A percentile compares a stretch with the other conserved stretches of the same genome.
These are phyloP conservation scores for Penicillium expansum DNA, from an alignment of 2,329 filamentous ascomycete genomes.

Conservation along the genomic window DNA sequence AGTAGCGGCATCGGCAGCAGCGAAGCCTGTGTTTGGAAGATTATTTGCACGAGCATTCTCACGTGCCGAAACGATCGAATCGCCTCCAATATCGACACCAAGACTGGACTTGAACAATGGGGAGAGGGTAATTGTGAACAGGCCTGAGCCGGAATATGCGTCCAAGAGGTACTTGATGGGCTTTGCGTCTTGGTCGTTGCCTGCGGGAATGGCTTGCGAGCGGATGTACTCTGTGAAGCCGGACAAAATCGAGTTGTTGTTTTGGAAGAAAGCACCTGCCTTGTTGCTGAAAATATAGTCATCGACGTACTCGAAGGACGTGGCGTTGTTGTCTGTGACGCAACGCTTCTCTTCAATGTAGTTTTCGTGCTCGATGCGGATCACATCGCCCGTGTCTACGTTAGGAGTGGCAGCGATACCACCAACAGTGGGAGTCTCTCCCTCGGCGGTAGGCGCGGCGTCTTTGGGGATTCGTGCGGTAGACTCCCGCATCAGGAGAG, in stretches of 20 bases:
- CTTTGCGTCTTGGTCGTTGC: slow-evolving; percentile 32
- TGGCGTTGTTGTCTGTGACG: slow-evolving; percentile 80
- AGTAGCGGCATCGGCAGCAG: slow-evolving; percentile 79
- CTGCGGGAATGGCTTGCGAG: slow-evolving; percentile 64
- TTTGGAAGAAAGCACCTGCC: slow-evolving; percentile 96
- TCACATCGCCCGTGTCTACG: slow-evolving; percentile 43
- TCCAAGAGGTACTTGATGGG: slow-evolving; percentile 85
- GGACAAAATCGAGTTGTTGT: slow-evolving; percentile 97
- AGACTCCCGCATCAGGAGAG: slow-evolving; percentile 81
- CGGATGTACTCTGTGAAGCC: slow-evolving; percentile 84
- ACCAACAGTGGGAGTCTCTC: slow-evolving; percentile 19
- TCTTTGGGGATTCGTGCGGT: slow-evolving; percentile 59
- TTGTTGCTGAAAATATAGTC: slow-evolving; percentile 84
- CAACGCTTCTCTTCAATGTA: slow-evolving; percentile 81
- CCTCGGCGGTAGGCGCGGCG: slow-evolving; percentile 10
- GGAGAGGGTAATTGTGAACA: slow-evolving; percentile 93
- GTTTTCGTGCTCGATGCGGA: slow-evolving; percentile 56
- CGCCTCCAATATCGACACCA: slow-evolving; percentile 83
- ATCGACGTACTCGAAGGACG: slow-evolving; percentile 83
- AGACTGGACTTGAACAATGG: slow-evolving; percentile 74
- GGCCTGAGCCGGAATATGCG: slow-evolving; percentile 93
- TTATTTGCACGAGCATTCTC: slow-evolving; percentile 76
- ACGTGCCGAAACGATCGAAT: slow-evolving; percentile 74
- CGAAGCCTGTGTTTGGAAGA: slow-evolving; percentile 74
- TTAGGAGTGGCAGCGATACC: slow-evolving; percentile 29